phyloP scores from a whole-genome alignment of 768 basidiomycete species.

The Suillus cothurnatus region DNA sequence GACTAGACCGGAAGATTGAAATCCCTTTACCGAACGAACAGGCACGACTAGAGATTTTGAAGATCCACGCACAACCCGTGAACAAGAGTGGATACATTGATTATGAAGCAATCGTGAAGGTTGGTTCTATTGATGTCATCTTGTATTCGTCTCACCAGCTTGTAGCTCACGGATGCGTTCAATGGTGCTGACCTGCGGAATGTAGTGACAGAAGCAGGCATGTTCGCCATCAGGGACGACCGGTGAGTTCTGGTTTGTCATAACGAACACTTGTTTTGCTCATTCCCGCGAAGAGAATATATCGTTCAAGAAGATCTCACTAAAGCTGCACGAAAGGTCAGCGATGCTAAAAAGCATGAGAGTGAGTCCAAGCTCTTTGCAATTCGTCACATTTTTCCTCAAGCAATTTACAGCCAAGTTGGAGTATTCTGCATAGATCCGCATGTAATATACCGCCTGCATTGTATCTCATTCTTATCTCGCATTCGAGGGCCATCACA shows the following conservation, averaged over 20 bases:
- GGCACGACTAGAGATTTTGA: conserved; percentile 92
- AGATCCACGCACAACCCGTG: conserved; percentile 93
- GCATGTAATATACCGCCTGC: conserved; percentile 28
- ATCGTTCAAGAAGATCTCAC: conserved; percentile 93
- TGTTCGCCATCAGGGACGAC: conserved; percentile 98
- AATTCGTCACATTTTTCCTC: conserved; percentile 8
- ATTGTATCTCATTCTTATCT: conserved; percentile 12
- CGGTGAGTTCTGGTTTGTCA: conserved; percentile 48
- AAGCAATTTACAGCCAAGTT: conserved; percentile 37
- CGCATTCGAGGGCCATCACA: neutral
- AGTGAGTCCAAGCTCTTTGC: conserved; percentile 52
- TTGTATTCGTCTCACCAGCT: conserved; percentile 12
- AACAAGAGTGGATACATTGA: conserved; percentile 96
- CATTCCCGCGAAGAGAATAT: conserved; percentile 62
- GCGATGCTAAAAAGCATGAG: conserved; percentile 97
- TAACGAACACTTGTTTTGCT: conserved; percentile 4
- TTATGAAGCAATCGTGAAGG: conserved; percentile 97
- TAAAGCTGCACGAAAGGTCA: conserved; percentile 94
- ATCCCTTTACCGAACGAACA: conserved; percentile 98
- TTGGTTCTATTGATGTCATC: conserved; percentile 29
- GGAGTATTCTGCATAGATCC: conserved; percentile 43
- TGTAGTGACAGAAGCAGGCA: conserved; percentile 93
- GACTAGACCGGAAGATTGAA: conserved; percentile 96
- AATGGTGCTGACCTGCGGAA: conserved; percentile 97
- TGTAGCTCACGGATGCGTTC: conserved; percentile 83